Evolutionary conservation across 441 rosid species (phyloP).

Genomic region (Pelargonium citronellum): DNA sequence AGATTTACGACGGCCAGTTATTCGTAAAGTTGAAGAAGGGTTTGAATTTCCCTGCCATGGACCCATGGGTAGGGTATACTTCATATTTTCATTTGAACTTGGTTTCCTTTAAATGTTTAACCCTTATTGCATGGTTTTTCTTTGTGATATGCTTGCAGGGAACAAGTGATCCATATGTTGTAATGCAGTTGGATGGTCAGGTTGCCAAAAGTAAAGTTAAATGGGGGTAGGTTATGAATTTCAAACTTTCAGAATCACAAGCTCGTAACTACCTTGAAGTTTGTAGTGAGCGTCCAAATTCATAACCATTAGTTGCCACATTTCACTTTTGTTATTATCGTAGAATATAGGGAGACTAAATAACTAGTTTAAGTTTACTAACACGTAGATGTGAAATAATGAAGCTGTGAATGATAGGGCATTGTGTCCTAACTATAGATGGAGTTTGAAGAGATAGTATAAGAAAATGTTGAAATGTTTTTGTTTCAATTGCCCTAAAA

Average conservation of each 20-base stretch:
- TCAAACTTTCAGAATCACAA: neutral
- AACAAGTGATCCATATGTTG: conserved; percentile 80
- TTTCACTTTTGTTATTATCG: neutral
- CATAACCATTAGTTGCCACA: neutral
- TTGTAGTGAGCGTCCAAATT: neutral
- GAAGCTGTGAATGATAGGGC: too few species aligned
- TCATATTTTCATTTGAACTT: neutral
- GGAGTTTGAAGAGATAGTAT: too few species aligned
- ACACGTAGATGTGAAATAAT: too few species aligned
- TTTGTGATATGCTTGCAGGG: conserved; percentile 45
- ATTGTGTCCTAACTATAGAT: too few species aligned
- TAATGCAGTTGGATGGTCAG: conserved; percentile 87
- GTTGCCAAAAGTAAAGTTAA: conserved; percentile 68
- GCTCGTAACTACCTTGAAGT: neutral
- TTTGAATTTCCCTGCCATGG: conserved; percentile 77
- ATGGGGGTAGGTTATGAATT: conserved; percentile 50
- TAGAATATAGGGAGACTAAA: too few species aligned
- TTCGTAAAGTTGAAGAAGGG: conserved; percentile 73
- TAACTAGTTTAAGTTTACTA: too few species aligned
- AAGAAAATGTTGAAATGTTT: too few species aligned
- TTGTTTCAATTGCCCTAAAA: too few species aligned
- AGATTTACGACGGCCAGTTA: conserved; percentile 77
- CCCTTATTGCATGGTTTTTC: neutral
- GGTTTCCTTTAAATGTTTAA: conserved; percentile 6
- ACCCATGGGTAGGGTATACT: conserved; percentile 67